Conservation (phyloP, 345 rosid genomes). For the Lumnitzera racemosa region DNA sequence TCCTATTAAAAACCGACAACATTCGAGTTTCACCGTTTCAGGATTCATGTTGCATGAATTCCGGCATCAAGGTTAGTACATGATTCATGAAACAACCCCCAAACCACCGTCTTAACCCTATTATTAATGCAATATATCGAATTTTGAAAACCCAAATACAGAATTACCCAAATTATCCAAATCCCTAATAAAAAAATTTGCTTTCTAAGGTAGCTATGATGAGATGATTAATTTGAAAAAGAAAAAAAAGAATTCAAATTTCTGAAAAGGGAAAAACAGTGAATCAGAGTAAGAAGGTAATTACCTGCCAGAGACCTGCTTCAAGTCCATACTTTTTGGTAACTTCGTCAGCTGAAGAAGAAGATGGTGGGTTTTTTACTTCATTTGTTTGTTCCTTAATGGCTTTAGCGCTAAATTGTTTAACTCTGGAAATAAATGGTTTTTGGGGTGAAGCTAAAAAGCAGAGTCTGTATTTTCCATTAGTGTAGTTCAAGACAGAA, state of each 20-base stretch:
- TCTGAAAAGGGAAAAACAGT: not conserved
- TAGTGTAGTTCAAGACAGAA: slow-evolving; percentile 18
- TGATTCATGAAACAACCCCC: no score
- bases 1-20: no score
- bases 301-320: slow-evolving; percentile 90
- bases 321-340: slow-evolving; percentile 88
- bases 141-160: no score
- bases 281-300: slow-evolving; percentile 3
- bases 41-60: no score
- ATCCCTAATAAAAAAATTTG: not conserved
- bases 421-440: slow-evolving; percentile 19
- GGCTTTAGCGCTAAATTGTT: slow-evolving; percentile 45
- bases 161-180: no score
- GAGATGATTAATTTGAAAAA: not conserved
- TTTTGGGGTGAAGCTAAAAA: slow-evolving; percentile 12
- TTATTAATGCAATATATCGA: no score
- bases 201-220: not conserved
- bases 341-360: slow-evolving; percentile 57
- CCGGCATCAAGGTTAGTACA: no score
- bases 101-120: no score
- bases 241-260: not conserved
- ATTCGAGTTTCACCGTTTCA: no score
- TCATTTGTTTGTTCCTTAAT: slow-evolving; percentile 49
- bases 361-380: slow-evolving; percentile 22
- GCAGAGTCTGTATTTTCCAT: slow-evolving; percentile 17